Evolutionary conservation across 441 rosid species (phyloP).

Genomic region (Adansonia rubrostipa): DNA sequence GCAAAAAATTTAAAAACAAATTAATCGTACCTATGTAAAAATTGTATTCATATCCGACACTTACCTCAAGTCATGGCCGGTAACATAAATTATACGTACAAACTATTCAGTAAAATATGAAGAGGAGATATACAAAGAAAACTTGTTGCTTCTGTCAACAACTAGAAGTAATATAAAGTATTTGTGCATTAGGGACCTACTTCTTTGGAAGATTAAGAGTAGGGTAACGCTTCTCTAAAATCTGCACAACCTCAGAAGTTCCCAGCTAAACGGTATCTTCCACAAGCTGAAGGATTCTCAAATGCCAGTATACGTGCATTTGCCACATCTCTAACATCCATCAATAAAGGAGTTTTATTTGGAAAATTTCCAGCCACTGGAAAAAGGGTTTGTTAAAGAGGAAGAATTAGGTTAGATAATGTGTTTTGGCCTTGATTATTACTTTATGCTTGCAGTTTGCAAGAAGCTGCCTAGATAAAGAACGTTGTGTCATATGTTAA

Average conservation of each 20-base stretch:
- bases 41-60: too few species aligned
- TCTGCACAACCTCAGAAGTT: slow-evolving; percentile 48
- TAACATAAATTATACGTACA: neutral
- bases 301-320: slow-evolving; percentile 64
- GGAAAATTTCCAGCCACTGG: slow-evolving; percentile 24
- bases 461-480: neutral
- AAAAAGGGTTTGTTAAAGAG: neutral
- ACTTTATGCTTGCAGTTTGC: neutral
- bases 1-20: too few species aligned
- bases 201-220: slow-evolving; percentile 23
- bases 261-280: slow-evolving; percentile 59
- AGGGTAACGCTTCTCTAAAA: slow-evolving; percentile 51
- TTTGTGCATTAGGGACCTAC: slow-evolving; percentile 19
- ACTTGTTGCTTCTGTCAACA: neutral
- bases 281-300: slow-evolving; percentile 58
- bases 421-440: neutral
- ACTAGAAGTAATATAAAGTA: neutral
- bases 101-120: neutral
- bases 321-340: slow-evolving; percentile 72
- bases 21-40: too few species aligned
- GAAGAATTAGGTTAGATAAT: neutral
- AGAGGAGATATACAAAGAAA: neutral
- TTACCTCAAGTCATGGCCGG: too few species aligned
- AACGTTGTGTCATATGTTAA: too few species aligned
- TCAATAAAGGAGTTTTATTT: slow-evolving; percentile 38